Percentiles rank a stretch among this genome's conserved stretches.
Conservation (phyloP, 2,329 filamentous ascomycete genomes). For the Verticillium zaregamsianum region DNA sequence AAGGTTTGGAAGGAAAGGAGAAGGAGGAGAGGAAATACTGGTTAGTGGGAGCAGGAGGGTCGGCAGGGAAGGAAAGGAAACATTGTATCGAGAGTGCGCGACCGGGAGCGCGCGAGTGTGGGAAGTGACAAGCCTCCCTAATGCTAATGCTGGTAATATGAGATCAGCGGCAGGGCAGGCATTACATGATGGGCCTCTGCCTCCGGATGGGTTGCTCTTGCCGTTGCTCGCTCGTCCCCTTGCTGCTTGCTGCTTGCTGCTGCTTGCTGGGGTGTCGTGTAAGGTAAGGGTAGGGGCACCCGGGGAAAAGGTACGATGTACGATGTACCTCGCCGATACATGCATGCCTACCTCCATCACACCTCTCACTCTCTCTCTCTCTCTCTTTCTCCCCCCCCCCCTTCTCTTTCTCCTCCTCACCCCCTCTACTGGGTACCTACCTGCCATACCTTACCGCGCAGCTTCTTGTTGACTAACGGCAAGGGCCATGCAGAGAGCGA, state of each 20-base stretch:
- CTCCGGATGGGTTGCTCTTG: neutral
- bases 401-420: no score
- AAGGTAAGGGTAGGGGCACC: neutral
- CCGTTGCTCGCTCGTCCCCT: neutral
- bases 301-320: neutral
- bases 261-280: neutral
- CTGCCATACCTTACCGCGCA: no score
- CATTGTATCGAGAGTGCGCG: neutral
- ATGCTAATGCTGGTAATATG: conserved; percentile 3
- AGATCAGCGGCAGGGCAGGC: conserved; percentile 3
- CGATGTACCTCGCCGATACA: neutral
- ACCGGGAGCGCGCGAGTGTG: neutral
- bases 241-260: neutral
- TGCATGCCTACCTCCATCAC: conserved; percentile 5
- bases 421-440: neutral
- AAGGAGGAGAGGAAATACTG: neutral
- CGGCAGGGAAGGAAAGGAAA: conserved; percentile 2
- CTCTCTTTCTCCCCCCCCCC: no score
- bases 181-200: conserved; percentile 4
- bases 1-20: neutral
- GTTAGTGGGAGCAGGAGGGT: neutral
- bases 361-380: no score
- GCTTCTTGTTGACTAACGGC: no score
- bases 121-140: neutral
- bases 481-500: neutral